A percentile compares a stretch with the other conserved stretches of the same genome.
Conservation (phyloP, 768 basidiomycete genomes). For the Boletus coccyginus region DNA sequence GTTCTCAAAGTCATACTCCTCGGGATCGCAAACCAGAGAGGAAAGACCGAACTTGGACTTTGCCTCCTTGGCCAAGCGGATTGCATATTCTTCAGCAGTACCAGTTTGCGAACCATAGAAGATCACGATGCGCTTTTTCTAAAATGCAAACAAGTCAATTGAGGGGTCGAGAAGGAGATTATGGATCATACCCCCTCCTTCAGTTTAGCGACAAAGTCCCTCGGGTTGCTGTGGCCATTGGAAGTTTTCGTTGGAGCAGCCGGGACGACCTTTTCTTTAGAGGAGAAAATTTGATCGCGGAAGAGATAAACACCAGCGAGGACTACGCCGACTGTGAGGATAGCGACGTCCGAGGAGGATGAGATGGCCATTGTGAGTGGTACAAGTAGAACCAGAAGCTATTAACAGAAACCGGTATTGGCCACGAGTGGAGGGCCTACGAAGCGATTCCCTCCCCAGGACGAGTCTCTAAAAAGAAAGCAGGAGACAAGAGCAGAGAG, state of each 20-base stretch:
- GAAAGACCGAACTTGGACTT: constrained; percentile 95
- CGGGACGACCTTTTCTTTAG: constrained; percentile 59
- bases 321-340: constrained; percentile 71
- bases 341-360: constrained; percentile 67
- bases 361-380: constrained; percentile 51
- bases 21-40: constrained; percentile 95
- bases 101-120: constrained; percentile 99
- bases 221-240: constrained; percentile 81
- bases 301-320: constrained; percentile 81
- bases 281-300: constrained; percentile 72
- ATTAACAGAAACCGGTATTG: not conserved
- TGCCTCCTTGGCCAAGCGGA: constrained; percentile 96
- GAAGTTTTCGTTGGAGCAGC: constrained; percentile 40
- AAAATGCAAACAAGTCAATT: constrained; percentile 4
- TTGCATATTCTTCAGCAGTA: constrained; percentile 97
- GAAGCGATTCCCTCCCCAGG: not conserved
- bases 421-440: not conserved
- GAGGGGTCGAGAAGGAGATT: constrained; percentile 4
- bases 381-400: not conserved
- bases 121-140: constrained; percentile 97
- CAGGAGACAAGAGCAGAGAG: constrained; percentile 15
- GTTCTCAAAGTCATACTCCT: constrained; percentile 98
- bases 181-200: constrained; percentile 73
- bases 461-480: constrained; percentile 1
- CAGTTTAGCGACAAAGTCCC: constrained; percentile 95